phyloP scores from a whole-genome alignment of 140 eudicot species.

The Oenanthe javanica region DNA sequence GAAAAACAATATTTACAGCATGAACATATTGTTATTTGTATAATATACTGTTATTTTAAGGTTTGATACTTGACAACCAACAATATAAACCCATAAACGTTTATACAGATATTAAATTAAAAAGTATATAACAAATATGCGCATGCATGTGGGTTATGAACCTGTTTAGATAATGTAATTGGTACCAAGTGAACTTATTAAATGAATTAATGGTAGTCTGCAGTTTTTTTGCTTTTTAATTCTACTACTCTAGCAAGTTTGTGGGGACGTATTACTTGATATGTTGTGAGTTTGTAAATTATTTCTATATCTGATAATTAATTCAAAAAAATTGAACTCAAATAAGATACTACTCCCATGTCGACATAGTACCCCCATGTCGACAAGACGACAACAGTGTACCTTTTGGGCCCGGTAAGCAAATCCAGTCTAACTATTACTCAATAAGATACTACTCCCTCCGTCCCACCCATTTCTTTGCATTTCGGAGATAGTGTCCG shows the following conservation, averaged over 20 bases:
- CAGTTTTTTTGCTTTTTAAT: not conserved
- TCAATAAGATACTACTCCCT: not conserved
- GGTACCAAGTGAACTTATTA: not conserved
- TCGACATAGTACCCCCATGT: not conserved
- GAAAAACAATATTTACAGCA: not conserved
- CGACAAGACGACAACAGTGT: not conserved
- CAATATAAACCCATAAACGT: not conserved
- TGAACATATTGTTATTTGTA: not conserved
- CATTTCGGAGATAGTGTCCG: too few species aligned
- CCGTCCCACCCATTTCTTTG: too few species aligned
- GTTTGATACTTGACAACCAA: not conserved
- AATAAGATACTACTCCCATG: not conserved
- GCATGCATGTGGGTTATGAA: not conserved
- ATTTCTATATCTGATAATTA: not conserved
- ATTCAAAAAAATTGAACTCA: not conserved
- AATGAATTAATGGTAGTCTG: not conserved
- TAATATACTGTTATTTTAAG: not conserved
- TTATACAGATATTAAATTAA: not conserved
- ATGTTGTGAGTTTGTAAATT: not conserved
- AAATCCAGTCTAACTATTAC: not conserved
- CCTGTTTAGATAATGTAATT: not conserved
- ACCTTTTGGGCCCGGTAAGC: not conserved
- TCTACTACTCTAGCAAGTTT: not conserved
- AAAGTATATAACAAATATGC: not conserved
- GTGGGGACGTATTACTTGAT: not conserved